Evolutionary conservation across 805 yeast species (phyloP).

Genomic region (Ogataea corticis): DNA sequence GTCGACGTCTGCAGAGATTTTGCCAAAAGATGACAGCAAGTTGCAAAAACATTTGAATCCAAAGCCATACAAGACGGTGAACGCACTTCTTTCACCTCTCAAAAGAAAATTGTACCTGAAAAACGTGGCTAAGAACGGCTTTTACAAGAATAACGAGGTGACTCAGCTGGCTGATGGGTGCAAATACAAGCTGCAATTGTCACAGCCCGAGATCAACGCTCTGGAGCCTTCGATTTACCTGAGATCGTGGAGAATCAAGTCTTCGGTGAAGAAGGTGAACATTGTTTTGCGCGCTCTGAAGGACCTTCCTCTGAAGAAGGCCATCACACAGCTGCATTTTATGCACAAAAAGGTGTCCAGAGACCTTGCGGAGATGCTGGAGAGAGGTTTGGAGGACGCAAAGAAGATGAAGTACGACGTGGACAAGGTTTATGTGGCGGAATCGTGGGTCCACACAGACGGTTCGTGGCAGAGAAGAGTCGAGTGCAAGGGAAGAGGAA

Average conservation of each 20-base stretch:
- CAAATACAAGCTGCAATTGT: constrained; percentile 49
- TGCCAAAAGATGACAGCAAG: constrained; percentile 32
- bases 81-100: constrained; percentile 63
- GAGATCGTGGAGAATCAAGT: constrained; percentile 77
- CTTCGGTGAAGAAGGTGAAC: constrained; percentile 88
- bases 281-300: constrained; percentile 74
- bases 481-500: constrained; percentile 88
- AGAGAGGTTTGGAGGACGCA: constrained; percentile 72
- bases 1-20: constrained; percentile 12
- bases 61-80: constrained; percentile 53
- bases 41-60: constrained; percentile 56
- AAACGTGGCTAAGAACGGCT: constrained; percentile 63
- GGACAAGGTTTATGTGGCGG: constrained; percentile 66
- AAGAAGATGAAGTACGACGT: constrained; percentile 56
- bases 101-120: constrained; percentile 63
- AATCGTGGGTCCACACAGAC: constrained; percentile 92
- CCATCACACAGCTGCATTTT: constrained; percentile 92
- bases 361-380: constrained; percentile 74
- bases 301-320: constrained; percentile 68
- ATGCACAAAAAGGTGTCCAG: constrained; percentile 74
- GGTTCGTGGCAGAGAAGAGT: constrained; percentile 69
- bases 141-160: constrained; percentile 62
- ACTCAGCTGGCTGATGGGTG: constrained; percentile 47
- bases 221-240: constrained; percentile 88
- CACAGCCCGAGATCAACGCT: constrained; percentile 66